phyloP scores from a whole-genome alignment of 1,284 basidiomycete species.

The Paramarasmius palmivorus region DNA sequence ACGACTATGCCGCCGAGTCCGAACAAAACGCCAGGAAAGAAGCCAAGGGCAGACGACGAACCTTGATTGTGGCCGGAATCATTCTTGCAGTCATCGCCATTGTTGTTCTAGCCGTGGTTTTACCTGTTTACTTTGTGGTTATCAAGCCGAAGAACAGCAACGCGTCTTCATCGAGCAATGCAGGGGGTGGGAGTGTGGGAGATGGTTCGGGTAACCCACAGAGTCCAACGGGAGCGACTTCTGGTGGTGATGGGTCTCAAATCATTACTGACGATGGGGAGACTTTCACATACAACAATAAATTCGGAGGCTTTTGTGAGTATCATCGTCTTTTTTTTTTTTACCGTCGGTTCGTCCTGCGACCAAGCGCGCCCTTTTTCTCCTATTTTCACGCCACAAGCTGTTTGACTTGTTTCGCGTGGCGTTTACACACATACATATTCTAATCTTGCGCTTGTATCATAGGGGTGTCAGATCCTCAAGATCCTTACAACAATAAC shows the following conservation, averaged over 20 bases:
- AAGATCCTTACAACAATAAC: conserved; percentile 65
- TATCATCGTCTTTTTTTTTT: conserved; percentile 13
- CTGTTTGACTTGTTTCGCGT: neutral
- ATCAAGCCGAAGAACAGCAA: conserved; percentile 32
- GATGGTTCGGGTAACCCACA: conserved; percentile 13
- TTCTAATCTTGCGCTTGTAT: neutral
- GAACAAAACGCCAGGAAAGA: neutral
- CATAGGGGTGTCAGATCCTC: conserved; percentile 50
- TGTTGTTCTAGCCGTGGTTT: conserved; percentile 36
- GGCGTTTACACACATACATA: neutral
- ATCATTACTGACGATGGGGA: conserved; percentile 50
- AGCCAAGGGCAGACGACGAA: conserved; percentile 24
- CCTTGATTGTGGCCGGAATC: conserved; percentile 41
- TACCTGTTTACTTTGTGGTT: conserved; percentile 43
- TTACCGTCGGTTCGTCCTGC: neutral
- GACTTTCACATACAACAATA: conserved; percentile 54
- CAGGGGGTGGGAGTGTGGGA: conserved; percentile 20
- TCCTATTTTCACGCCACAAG: neutral
- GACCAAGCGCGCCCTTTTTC: neutral
- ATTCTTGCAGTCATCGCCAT: conserved; percentile 25
- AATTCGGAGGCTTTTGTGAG: conserved; percentile 53
- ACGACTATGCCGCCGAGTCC: neutral
- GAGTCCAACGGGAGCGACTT: conserved; percentile 16
- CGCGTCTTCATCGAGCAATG: conserved; percentile 4
- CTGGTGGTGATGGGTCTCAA: conserved; percentile 49